Percentiles rank a stretch among this genome's conserved stretches.
phyloP scores from a whole-genome alignment of 225 moss, liverwort and hornwort genomes.

The Anthoceros angustus region DNA sequence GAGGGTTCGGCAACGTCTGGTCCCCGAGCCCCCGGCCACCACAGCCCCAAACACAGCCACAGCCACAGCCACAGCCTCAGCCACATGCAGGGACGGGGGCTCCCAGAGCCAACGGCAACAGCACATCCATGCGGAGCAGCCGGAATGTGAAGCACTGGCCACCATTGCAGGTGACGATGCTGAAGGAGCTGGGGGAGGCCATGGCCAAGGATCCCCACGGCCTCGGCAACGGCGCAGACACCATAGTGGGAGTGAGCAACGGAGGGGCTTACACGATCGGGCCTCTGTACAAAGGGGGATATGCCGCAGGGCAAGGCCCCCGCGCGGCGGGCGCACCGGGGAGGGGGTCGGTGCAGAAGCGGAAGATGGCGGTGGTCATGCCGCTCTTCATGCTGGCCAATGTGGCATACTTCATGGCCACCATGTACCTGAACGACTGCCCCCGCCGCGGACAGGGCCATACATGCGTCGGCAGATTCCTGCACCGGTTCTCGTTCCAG shows the following conservation, averaged over 20 bases:
- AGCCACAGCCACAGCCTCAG: background rate
- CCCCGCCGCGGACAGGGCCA: constrained; percentile 17
- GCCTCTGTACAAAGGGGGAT: background rate
- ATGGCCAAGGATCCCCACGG: too few relatives aligned
- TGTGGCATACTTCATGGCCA: constrained; percentile 24
- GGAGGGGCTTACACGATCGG: background rate
- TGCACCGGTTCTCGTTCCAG: constrained; percentile 58
- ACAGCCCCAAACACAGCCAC: background rate
- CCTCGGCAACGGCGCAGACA: background rate
- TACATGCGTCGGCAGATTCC: constrained; percentile 31
- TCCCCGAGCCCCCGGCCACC: background rate
- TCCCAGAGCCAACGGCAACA: background rate
- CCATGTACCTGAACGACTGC: constrained; percentile 66
- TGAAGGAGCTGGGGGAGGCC: background rate
- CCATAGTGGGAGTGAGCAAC: constrained; percentile 1
- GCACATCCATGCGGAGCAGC: background rate
- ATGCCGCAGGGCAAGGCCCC: background rate
- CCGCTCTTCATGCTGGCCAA: background rate
- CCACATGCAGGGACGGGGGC: background rate
- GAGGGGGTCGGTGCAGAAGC: background rate
- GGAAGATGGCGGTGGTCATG: background rate
- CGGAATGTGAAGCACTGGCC: background rate
- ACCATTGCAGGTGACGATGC: background rate
- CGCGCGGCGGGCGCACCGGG: background rate
- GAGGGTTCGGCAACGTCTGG: background rate